Conservation (phyloP, 352 stramenopile genomes). For the Pythium plurisporium region DNA sequence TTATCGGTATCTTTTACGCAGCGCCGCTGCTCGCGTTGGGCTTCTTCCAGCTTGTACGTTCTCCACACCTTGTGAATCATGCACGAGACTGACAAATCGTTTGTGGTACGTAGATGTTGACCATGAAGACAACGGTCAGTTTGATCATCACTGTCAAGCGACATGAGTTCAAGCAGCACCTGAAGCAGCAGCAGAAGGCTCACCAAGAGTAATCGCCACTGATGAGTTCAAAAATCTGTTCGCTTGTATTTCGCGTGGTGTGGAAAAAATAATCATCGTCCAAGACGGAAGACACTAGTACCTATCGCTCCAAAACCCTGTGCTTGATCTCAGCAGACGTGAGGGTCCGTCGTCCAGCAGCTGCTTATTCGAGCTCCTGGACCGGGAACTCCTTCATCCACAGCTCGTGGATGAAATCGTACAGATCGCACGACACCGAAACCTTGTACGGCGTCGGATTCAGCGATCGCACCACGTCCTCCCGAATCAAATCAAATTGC, state of each 20-base stretch:
- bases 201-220: slow-evolving; percentile 34
- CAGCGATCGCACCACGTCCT: slow-evolving; percentile 92
- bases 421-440: slow-evolving; percentile 82
- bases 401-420: slow-evolving; percentile 95
- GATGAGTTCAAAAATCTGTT: neutral
- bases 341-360: neutral
- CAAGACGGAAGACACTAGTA: slow-evolving; percentile 21
- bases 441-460: slow-evolving; percentile 97
- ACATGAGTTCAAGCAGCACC: slow-evolving; percentile 51
- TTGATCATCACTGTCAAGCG: slow-evolving; percentile 80
- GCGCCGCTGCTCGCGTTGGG: slow-evolving; percentile 64
- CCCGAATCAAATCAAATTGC: slow-evolving; percentile 91
- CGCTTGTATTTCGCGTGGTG: slow-evolving; percentile 4
- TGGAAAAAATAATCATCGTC: slow-evolving; percentile 18
- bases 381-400: slow-evolving; percentile 93
- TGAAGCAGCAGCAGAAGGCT: slow-evolving; percentile 34
- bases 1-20: slow-evolving; percentile 82
- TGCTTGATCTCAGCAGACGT: slow-evolving; percentile 1
- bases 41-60: slow-evolving; percentile 72
- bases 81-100: too few species aligned
- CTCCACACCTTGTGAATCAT: too few species aligned
- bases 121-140: slow-evolving; percentile 73
- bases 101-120: slow-evolving; percentile 44
- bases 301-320: slow-evolving; percentile 21
- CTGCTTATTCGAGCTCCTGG: slow-evolving; percentile 66